Evolutionary conservation across 129 eudicot genomes (phyloP).

Genomic region (Scalesia atractyloides): DNA sequence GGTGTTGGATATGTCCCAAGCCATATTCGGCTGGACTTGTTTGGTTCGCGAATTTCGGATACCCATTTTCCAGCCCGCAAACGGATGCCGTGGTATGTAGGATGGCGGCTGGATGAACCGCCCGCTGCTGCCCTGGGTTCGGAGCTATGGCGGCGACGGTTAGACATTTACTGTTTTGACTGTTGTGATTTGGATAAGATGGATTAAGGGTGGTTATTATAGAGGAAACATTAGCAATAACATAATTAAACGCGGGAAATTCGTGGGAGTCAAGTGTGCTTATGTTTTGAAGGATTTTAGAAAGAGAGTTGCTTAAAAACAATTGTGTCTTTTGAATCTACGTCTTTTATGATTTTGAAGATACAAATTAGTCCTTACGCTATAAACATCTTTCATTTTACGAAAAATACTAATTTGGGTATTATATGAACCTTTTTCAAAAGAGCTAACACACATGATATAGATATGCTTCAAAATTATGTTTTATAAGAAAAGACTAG

Average conservation of each 20-base stretch:
- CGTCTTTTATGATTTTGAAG: not conserved
- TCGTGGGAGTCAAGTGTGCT: slow-evolving; percentile 22
- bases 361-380: not conserved
- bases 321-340: not conserved
- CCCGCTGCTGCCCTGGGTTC: slow-evolving; percentile 2
- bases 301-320: not conserved
- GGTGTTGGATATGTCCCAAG: slow-evolving; percentile 72
- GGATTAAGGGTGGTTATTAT: not conserved
- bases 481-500: too few species aligned
- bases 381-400: not conserved
- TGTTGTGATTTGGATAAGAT: not conserved
- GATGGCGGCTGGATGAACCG: slow-evolving; percentile 41
- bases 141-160: slow-evolving; percentile 28
- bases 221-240: not conserved
- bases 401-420: too few species aligned
- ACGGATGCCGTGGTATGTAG: slow-evolving; percentile 52
- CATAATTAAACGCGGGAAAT: slow-evolving; percentile 11
- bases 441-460: too few species aligned
- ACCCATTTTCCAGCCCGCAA: slow-evolving; percentile 76
- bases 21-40: slow-evolving; percentile 68
- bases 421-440: too few species aligned
- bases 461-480: too few species aligned
- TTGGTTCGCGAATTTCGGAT: slow-evolving; percentile 79
- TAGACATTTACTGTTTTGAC: slow-evolving; percentile 19
- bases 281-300: not conserved